Base-by-base conservation (phyloP, 441 rosid species). In the Lepidium campestre region DNA sequence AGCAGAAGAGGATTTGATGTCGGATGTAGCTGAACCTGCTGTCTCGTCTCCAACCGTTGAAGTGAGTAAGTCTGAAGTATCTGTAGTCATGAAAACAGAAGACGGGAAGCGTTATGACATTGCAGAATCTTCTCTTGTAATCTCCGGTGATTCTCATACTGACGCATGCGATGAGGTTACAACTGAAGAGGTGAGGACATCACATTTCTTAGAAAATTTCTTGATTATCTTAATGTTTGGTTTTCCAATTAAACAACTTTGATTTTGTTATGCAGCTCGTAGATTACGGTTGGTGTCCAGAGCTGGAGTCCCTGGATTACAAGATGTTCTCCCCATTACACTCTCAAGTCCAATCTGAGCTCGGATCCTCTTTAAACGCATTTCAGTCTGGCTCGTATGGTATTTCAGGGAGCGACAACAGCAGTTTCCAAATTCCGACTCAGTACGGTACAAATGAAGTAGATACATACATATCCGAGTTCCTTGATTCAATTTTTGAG, bases 401-500 rank as follows among this genome's bases (percentile, higher is more conserved):
- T 17, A 19, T 68, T 10, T 20, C 64, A 4, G 56, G 46, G 62
- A 49, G 29, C 47, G 6, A 31, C 42, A 10, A 48, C 32, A 40
- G 25, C 69, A 75, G 23, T 15, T 31, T 25, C 41, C 77, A 47
- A 15, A 49, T 45, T 42, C 74, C 37, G 69, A 14, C 63, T 64
- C 75, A 65, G 62, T 52, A 65, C 35, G 79, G 47, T 48, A 35
- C 77, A 34, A 81, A 85, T 50, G 90, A 82, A 66, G 19, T 41
- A 10, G 86, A 85, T 49, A 40, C 76, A 5, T 42, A 54, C 56
- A 52, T 81, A 11, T 65, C 87, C 1, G 72, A 71, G 29, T 86
- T 90, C 73, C 71, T 90, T 47, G 55, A 85, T 44, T 82, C 86
- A 2, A 39, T 90, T 73, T 75, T 88, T 60, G 74, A 78, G 52